Evolutionary conservation across 1,284 basidiomycete genomes (phyloP), one percentile per base, ranked within the genome.

Genomic region (Kalmanozyma brasiliensis): DNA sequence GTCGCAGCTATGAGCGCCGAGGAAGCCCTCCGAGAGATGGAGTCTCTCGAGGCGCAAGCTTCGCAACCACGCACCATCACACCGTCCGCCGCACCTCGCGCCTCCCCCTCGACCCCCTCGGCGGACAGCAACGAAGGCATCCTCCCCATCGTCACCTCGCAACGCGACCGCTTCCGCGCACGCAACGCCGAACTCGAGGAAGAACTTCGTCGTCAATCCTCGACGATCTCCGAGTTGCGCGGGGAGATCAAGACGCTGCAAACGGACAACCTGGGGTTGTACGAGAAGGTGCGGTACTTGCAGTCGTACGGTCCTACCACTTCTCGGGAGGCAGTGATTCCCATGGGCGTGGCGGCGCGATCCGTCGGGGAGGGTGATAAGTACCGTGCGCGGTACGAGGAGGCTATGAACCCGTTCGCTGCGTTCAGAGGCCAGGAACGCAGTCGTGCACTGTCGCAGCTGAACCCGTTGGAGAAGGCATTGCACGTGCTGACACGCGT

Each of bases 101-200:
- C n/a, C n/a, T n/a, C n/a, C n/a, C n/a, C n/a, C n/a, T n/a, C n/a
- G n/a, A n/a, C n/a, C n/a, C n/a, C n/a, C n/a, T n/a, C n/a, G n/a
- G n/a, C n/a, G n/a, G n/a, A n/a, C n/a, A n/a, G n/a, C n/a, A n/a
- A n/a, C n/a, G n/a, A n/a, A n/a, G n/a, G 61, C 33, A 58, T 80
- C 34, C 52, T 80, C 1, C 67, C 78, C 41, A 98, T 98, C 71
- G 94, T 98, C 34, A 98, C 95, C 0, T 91, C 91, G 69, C 96
- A 99, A 82, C 87, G 94, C 56, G 95, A 98, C 80, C 88, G 94
- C 6, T 98, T 98, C 87, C 87, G 94, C 47, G 91, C 93, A 80
- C 88, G 95, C 16, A 98, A 98, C 79, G 91, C 92, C 17, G 95
- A 98, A 81, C 87, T 98, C 10, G 95, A 99, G 84, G 94, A 98